phyloP scores from a whole-genome alignment of 2,329 filamentous ascomycete species.

The Blastomyces silverae region DNA sequence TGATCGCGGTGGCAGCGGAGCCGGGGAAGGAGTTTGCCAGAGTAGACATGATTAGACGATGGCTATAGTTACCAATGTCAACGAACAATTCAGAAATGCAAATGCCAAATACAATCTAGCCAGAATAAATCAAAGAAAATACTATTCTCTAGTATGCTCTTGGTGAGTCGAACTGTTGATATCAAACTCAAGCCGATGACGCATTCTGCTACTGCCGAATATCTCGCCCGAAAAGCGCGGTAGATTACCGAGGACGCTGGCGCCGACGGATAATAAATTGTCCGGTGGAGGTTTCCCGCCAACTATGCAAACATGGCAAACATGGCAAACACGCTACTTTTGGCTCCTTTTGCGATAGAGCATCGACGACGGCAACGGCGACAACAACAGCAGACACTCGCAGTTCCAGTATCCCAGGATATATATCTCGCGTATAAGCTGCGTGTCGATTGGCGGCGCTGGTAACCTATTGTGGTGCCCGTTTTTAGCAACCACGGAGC shows the following conservation, averaged over 20 bases:
- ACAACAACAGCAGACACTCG: neutral
- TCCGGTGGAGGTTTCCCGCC: neutral
- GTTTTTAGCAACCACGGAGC: neutral
- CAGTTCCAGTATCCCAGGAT: neutral
- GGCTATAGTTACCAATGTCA: neutral
- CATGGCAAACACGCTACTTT: neutral
- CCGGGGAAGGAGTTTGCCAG: slow-evolving; percentile 53
- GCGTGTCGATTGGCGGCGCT: neutral
- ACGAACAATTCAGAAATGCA: neutral
- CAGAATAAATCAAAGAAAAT: neutral
- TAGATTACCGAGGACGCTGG: too few relatives aligned
- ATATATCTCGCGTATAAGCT: slow-evolving; percentile 1
- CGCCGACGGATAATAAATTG: neutral
- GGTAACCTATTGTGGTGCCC: slow-evolving; percentile 11
- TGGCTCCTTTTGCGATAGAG: neutral
- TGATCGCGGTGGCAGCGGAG: slow-evolving; percentile 56
- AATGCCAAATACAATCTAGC: slow-evolving; percentile 8
- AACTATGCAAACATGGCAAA: slow-evolving; percentile 21
- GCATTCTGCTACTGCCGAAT: neutral
- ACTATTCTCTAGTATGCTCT: neutral
- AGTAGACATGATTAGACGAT: slow-evolving; percentile 45
- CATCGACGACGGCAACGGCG: neutral
- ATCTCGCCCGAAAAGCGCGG: slow-evolving; percentile 1
- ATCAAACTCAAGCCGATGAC: neutral
- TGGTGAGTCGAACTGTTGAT: neutral